Percentiles rank a stretch among this genome's conserved stretches.
Conservation (phyloP, 2,329 filamentous ascomycete species). For the Pseudogymnoascus verrucosus region DNA sequence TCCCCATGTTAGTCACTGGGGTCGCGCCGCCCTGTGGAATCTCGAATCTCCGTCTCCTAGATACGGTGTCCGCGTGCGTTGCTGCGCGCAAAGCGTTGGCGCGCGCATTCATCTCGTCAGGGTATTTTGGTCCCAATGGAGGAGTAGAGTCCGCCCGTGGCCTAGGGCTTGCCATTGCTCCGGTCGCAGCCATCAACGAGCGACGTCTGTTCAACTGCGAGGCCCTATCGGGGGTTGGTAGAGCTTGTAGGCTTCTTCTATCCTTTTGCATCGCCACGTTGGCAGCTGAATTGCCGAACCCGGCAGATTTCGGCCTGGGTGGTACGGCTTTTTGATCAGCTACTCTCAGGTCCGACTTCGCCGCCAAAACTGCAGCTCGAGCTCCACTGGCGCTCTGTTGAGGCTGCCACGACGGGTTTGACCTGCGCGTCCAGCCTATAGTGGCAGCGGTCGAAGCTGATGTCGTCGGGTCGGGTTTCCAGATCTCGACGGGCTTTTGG, state of each 20-base stretch:
- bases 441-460: conserved; percentile 52
- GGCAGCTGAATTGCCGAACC: conserved; percentile 58
- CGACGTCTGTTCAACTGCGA: conserved; percentile 41
- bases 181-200: conserved; percentile 68
- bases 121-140: conserved; percentile 37
- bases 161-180: conserved; percentile 58
- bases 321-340: neutral
- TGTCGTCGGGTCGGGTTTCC: conserved; percentile 56
- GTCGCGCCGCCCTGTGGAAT: conserved; percentile 57
- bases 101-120: conserved; percentile 51
- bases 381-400: conserved; percentile 58
- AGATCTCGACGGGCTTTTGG: conserved; percentile 55
- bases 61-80: conserved; percentile 53
- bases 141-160: conserved; percentile 57
- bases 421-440: conserved; percentile 51
- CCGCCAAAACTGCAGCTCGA: conserved; percentile 66
- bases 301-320: conserved; percentile 5
- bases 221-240: conserved; percentile 18
- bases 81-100: conserved; percentile 67
- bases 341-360: conserved; percentile 32
- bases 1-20: conserved; percentile 58
- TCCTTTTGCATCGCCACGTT: conserved; percentile 56
- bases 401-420: conserved; percentile 49
- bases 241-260: conserved; percentile 30
- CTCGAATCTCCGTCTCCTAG: conserved; percentile 36